Base-by-base conservation (phyloP, 192 early-diverging fungal genomes). In the Spizellomyces sp. region DNA sequence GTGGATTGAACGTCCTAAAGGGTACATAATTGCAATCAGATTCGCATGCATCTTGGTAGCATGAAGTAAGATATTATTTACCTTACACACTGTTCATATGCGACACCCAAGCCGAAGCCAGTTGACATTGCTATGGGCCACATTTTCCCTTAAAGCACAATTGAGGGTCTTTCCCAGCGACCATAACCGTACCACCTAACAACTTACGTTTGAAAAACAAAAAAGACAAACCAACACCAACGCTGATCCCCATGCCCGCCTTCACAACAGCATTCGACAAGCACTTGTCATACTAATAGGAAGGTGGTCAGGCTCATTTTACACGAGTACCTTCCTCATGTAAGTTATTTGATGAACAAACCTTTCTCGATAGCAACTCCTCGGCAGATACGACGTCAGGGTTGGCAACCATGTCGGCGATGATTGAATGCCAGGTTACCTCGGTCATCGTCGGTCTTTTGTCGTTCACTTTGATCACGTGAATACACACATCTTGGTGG, bases 61-160 rank as follows among this genome's bases (percentile, higher is more conserved):
- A 36, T 36, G 27, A 36, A 36, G 27, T 36, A 36, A 36, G 27
- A 36, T 36, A 36, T 36, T 36, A 60, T 14, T 12, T 44, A 74
- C 66, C 57, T 61, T 17, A 57, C 47, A 64, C 90, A 91, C 55
- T 95, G 89, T 43, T 90, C 89, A 68, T 93, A 90, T 41, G 94
- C 89, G 14, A 90, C 86, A 60, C 94, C 94, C 42, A 93, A 82
- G 44, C 92, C 94, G 57, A 90, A 89, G 27, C 94, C 94, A 42
- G 90, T 91, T 9, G 90, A 83, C 57, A 93, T 82, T 58, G 92
- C 89, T 71, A 95, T 90, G 48, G 94, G 94, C 92, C 92, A 95
- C 58, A 84, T 87, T 75, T 89, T 84, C 84, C 88, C 90, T 91
- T 61, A 42, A 45, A 72, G 42, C 9, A 5, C 19, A 55, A 12